Conservation (phyloP, 305 asterid species). For the Fraxinus angustifolia region DNA sequence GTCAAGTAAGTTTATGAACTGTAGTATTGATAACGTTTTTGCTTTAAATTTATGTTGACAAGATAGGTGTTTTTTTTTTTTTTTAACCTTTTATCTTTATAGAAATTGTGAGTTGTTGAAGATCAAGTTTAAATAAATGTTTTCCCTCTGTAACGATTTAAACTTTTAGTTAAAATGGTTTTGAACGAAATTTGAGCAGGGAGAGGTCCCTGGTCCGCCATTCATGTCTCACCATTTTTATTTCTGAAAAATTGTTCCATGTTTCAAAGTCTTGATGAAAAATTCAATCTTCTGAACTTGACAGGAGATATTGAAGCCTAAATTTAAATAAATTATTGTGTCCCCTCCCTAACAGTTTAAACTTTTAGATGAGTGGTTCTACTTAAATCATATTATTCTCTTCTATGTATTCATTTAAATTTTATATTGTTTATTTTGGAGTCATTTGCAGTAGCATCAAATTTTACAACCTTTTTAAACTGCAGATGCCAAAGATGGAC, state of each 20-base stretch:
- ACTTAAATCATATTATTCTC: not conserved
- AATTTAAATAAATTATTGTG: not conserved
- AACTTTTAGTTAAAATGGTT: not conserved
- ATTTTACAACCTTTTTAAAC: not conserved
- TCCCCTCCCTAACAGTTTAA: not conserved
- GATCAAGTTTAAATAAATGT: not conserved
- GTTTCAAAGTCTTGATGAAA: not conserved
- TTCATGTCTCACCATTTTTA: not conserved
- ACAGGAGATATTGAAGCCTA: not conserved
- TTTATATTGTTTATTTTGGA: not conserved
- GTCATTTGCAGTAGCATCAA: not conserved
- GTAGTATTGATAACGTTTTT: not conserved
- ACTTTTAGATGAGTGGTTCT: not conserved
- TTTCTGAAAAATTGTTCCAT: not conserved
- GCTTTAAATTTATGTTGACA: not conserved
- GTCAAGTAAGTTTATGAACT: conserved; percentile 62
- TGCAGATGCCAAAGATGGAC: conserved; percentile 96
- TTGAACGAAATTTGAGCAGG: not conserved
- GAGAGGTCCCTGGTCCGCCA: not conserved
- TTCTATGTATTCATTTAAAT: not conserved
- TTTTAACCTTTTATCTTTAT: not conserved
- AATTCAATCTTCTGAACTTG: not conserved
- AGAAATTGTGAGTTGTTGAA: not conserved
- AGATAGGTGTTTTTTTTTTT: not conserved
- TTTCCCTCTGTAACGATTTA: not conserved